phyloP scores from a whole-genome alignment of 345 rosid species.

The Xanthoceras sorbifolium region DNA sequence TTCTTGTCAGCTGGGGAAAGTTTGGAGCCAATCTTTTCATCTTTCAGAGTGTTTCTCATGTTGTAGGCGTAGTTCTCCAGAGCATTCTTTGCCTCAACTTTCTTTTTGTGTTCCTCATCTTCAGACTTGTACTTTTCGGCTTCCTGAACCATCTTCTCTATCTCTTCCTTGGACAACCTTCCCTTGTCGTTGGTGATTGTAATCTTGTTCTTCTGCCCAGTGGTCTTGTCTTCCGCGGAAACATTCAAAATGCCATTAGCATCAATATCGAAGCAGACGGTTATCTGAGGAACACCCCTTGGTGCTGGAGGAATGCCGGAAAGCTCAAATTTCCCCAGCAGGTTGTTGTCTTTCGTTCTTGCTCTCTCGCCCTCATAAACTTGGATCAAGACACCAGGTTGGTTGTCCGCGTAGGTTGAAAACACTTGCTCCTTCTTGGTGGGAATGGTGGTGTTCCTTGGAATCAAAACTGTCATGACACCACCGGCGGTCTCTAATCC shows the following conservation, averaged over 20 bases:
- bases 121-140: conserved; percentile 68
- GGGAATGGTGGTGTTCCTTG: conserved; percentile 40
- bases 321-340: conserved; percentile 46
- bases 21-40: conserved; percentile 54
- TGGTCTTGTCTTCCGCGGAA: conserved; percentile 66
- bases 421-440: conserved; percentile 40
- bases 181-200: conserved; percentile 70
- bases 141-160: conserved; percentile 67
- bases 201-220: conserved; percentile 70
- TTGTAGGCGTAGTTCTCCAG: conserved; percentile 48
- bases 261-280: conserved; percentile 21
- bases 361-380: conserved; percentile 35
- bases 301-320: conserved; percentile 51
- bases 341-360: conserved; percentile 36
- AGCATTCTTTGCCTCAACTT: conserved; percentile 62
- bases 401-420: conserved; percentile 33
- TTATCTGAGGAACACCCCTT: conserved; percentile 35
- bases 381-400: conserved; percentile 34
- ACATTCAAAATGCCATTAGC: conserved; percentile 54
- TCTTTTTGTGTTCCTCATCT: conserved; percentile 67
- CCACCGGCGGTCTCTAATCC: conserved; percentile 47
- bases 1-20: conserved; percentile 54
- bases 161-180: conserved; percentile 57
- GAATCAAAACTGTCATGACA: conserved; percentile 42
- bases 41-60: conserved; percentile 66